Percentiles rank a stretch among this genome's conserved stretches.
Evolutionary conservation across 2,329 filamentous ascomycete genomes (phyloP).

Genomic region (Hortaea sp.): DNA sequence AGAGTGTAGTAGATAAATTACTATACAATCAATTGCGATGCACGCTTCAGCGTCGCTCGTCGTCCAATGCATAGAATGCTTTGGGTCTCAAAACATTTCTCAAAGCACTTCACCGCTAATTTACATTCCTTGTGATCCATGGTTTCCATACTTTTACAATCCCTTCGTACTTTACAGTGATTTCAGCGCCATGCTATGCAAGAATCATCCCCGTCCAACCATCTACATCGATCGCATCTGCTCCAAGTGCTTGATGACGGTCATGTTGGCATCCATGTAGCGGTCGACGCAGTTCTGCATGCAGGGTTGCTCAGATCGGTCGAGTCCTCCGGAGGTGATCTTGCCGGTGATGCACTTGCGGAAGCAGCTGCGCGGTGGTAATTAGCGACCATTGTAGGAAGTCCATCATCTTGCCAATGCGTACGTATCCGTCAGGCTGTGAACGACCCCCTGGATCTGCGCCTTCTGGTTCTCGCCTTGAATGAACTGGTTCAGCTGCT

Average conservation of each 20-base stretch:
- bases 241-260: constrained; percentile 79
- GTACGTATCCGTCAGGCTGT: constrained; percentile 23
- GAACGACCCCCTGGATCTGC: constrained; percentile 43
- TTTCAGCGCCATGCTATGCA: not conserved
- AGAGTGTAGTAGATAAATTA: not conserved
- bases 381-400: not conserved
- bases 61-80: not conserved
- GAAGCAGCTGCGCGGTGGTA: constrained; percentile 57
- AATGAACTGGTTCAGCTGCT: constrained; percentile 79
- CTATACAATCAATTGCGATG: constrained; percentile 6
- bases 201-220: not conserved
- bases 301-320: constrained; percentile 70
- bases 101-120: no score
- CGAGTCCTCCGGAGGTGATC: constrained; percentile 63
- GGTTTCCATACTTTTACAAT: not conserved
- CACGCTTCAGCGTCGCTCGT: not conserved
- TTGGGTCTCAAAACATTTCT: not conserved
- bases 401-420: not conserved
- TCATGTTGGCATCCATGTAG: constrained; percentile 79
- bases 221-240: constrained; percentile 32
- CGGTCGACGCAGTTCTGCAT: constrained; percentile 88
- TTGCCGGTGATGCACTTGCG: constrained; percentile 77
- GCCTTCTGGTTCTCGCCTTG: constrained; percentile 53
- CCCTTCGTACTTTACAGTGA: not conserved
- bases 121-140: not conserved